Conservation (phyloP, 192 early-diverging fungal genomes). For the Diversispora eburnea region DNA sequence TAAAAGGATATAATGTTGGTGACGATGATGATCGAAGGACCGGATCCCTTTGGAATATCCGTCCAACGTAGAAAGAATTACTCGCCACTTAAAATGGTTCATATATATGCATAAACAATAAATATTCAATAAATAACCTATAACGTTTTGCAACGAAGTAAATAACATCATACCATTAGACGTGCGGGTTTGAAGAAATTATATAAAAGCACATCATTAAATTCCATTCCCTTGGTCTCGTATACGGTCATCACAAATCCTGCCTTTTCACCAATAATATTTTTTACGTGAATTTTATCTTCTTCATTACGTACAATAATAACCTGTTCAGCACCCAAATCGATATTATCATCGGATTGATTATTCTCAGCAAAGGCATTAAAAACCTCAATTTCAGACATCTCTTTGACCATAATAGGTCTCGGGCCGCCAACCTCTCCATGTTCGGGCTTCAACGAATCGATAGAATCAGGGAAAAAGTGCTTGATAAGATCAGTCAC, state of each 20-base stretch:
- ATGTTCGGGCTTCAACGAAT: neutral
- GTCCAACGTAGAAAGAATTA: slow-evolving; percentile 2
- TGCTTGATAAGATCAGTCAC: slow-evolving; percentile 10
- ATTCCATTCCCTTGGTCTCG: neutral
- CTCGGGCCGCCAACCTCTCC: slow-evolving; percentile 8
- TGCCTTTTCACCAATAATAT: no score
- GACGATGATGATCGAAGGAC: neutral
- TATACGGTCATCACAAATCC: slow-evolving; percentile 4
- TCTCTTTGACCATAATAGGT: neutral
- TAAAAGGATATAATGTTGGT: neutral
- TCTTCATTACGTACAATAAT: slow-evolving; percentile 11
- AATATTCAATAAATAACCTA: neutral
- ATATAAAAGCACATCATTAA: slow-evolving; percentile 22
- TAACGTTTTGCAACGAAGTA: neutral
- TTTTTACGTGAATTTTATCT: neutral
- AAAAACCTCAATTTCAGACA: neutral
- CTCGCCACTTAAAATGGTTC: slow-evolving; percentile 11
- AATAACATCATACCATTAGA: neutral
- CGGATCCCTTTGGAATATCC: neutral
- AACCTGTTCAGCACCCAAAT: slow-evolving; percentile 17
- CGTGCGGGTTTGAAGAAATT: slow-evolving; percentile 24
- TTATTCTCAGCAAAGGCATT: neutral
- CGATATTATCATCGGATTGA: neutral
- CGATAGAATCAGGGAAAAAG: slow-evolving; percentile 21
- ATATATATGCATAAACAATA: neutral